Conservation (phyloP, 768 basidiomycete species). For the Leccinum obscurum region DNA sequence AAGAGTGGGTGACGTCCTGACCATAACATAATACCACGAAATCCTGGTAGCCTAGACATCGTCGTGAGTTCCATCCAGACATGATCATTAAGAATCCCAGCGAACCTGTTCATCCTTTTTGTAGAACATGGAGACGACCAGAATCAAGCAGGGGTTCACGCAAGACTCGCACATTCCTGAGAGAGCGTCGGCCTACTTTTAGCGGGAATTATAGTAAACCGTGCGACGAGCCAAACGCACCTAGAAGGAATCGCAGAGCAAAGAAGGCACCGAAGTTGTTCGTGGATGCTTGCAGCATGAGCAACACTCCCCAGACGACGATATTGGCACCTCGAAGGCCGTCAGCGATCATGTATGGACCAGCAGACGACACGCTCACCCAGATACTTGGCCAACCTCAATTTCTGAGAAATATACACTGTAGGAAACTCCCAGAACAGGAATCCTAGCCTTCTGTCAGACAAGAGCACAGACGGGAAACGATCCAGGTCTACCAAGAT, state of each 20-base stretch:
- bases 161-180: constrained; percentile 68
- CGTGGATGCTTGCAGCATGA: constrained; percentile 61
- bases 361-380: constrained; percentile 35
- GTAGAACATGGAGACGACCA: constrained; percentile 68
- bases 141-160: constrained; percentile 61
- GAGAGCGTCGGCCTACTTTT: background rate
- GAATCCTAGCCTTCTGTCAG: constrained; percentile 40
- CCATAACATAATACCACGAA: constrained; percentile 70
- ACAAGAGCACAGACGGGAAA: background rate
- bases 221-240: constrained; percentile 29
- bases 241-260: constrained; percentile 58
- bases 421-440: constrained; percentile 66
- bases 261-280: constrained; percentile 63
- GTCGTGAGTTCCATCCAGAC: constrained; percentile 5
- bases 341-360: background rate
- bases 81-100: background rate
- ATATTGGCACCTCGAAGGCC: constrained; percentile 49
- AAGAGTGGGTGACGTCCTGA: constrained; percentile 20
- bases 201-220: background rate
- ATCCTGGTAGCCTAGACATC: constrained; percentile 49
- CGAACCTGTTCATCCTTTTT: constrained; percentile 63
- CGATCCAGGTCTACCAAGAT: constrained; percentile 43
- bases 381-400: constrained; percentile 56
- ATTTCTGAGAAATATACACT: constrained; percentile 63
- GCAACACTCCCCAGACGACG: constrained; percentile 54